Conservation (phyloP, 2,329 filamentous ascomycete genomes). For the Aspergillus carbonarius region DNA sequence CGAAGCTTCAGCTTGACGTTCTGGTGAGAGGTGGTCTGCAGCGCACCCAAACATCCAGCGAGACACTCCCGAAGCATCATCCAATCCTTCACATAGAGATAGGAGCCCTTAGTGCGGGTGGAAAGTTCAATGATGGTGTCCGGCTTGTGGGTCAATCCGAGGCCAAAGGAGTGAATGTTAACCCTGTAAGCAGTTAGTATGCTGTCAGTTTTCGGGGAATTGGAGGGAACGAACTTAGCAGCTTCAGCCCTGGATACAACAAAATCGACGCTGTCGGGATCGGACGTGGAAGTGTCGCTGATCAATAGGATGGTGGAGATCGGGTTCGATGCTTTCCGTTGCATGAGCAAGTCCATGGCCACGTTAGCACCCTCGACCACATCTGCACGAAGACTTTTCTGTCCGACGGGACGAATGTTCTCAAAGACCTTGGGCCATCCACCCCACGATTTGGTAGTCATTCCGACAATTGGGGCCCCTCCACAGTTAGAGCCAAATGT, state of each 20-base stretch:
- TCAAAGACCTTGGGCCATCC: slow-evolving; percentile 85
- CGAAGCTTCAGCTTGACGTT: slow-evolving; percentile 95
- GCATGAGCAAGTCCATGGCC: slow-evolving; percentile 98
- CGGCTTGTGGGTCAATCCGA: slow-evolving; percentile 95
- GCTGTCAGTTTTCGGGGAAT: slow-evolving; percentile 1
- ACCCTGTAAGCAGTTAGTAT: slow-evolving; percentile 58
- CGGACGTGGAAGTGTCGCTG: slow-evolving; percentile 93
- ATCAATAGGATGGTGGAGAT: slow-evolving; percentile 95
- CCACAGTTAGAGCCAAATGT: slow-evolving; percentile 95
- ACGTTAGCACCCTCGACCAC: slow-evolving; percentile 97
- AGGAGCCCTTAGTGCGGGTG: slow-evolving; percentile 91
- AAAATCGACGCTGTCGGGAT: slow-evolving; percentile 94
- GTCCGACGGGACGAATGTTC: slow-evolving; percentile 87
- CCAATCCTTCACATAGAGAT: slow-evolving; percentile 99
- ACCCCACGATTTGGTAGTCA: slow-evolving; percentile 92
- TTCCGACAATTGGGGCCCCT: slow-evolving; percentile 91
- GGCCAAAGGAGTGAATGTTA: slow-evolving; percentile 91
- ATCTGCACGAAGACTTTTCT: slow-evolving; percentile 94
- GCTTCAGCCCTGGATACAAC: slow-evolving; percentile 95
- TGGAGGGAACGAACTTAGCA: slow-evolving; percentile 69
- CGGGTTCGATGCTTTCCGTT: slow-evolving; percentile 91
- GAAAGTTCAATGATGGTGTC: slow-evolving; percentile 99
- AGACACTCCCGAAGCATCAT: slow-evolving; percentile 99
- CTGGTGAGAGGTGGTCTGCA: slow-evolving; percentile 95
- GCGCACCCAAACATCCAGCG: slow-evolving; percentile 84